Evolutionary conservation across 768 basidiomycete species (phyloP), one percentile per base, ranked within the genome.

Genomic region (Kwoniella shandongensis): DNA sequence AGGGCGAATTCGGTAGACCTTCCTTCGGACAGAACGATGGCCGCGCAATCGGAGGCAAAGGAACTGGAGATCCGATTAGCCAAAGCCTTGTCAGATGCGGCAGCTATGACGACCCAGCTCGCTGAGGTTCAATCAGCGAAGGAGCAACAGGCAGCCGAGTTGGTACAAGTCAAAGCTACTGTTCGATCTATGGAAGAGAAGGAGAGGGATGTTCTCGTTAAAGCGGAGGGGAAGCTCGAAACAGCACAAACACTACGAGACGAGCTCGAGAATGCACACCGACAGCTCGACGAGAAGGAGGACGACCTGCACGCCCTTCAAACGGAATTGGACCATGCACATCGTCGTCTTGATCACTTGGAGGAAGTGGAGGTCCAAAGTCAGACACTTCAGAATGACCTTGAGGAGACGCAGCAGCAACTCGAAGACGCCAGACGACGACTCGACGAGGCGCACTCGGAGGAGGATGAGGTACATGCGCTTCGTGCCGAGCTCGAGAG

Each of bases 31-130:
- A 41, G 67, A 39, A 65, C 67, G 8, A 65, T 58, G 23, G 42
- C 53, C 12, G 65, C 54, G 20, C 61, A 72, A 30, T 56, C 58
- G 4, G 62, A 65, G 44, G 52, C 54, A 6, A 52, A 66, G 36
- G 71, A 73, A 53, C 41, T 73, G 30, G 68, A 70, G 48, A 73
- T 73, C 44, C 38, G 69, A 23, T 51, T 70, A 5, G 61, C 62
- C 4, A 70, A 70, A 50, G 61, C 70, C 10, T 17, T 59, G 44
- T 32, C 62, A 2, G 70, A 72, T n/a, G 23, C 51, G 12, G 30
- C 48, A 20, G 45, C 38, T 7, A 38, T 62, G 46, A 25, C 42
- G 2, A 38, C 38, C 40, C 35, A 56, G 29, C 20, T 56, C 15
- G 18, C 17, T 20, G 35, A 41, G n/a, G 38, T 39, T 23, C 32